Base-by-base conservation (phyloP, 2,329 filamentous ascomycete genomes). In the Lachnellula willkommii region DNA sequence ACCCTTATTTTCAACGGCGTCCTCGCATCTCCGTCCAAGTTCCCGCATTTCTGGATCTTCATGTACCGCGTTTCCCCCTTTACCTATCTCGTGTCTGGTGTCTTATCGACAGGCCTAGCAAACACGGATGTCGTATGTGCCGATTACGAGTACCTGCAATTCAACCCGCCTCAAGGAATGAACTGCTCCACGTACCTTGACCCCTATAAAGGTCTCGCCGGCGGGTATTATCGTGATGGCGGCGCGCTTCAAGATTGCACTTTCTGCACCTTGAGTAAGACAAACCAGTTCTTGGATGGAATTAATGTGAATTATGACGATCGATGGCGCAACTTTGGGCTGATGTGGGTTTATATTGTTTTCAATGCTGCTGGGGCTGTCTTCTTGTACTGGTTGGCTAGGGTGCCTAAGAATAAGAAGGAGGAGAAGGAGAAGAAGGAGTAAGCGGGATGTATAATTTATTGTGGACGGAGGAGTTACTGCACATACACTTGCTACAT, bases 31-130 rank as follows among this genome's bases (percentile, higher is more conserved):
- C 85, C 87, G 0, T 71, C 73, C 2, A 70, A 73, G 2, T 79
- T 93, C 36, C 88, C 89, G 0, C 74, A 81, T 5, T 91, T 92
- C 78, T 93, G 89, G 88, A 84, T 87, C 64, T 90, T 90, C 76
- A 89, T 91, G 85, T 93, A 93, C 72, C 82, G 87, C 47, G 74
- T 91, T 49, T 90, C 86, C 0, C 90, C 91, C 0, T 87, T 95
- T 61, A 91, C 87, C 0, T 95, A 95, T 69, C 74, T 92, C 17
- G 82, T 93, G 22, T 79, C 80, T 3, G 88, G 85, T 26, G 83
- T 95, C 74, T 70, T 92, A 0, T 79, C 84, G 0, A 81, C 80
- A 0, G 88, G 82, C 4, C 75, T 95, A 4, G 87, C 87, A 47
- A 84, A 87, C 65, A 82, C 82, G 0, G 51, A 73, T 0, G 83